phyloP scores from a whole-genome alignment of 2,329 filamentous ascomycete genomes.

The Epichloe festucae region DNA sequence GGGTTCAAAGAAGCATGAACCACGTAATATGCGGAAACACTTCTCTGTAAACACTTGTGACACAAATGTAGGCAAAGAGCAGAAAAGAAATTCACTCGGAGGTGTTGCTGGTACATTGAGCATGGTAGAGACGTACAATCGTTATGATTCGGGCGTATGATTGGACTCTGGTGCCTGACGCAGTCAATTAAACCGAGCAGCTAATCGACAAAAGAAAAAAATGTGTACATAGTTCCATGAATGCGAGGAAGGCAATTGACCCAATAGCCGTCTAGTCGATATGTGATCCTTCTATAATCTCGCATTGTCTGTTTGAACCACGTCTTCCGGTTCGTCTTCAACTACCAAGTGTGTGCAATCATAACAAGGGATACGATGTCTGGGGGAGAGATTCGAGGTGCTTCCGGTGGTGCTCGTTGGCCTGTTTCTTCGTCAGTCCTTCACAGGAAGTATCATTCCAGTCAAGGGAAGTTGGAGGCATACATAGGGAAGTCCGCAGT shows the following conservation, averaged over 20 bases:
- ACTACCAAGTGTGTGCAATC: conserved; percentile 8
- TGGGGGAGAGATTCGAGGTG: conserved; percentile 75
- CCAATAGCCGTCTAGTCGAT: neutral
- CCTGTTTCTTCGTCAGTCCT: conserved; percentile 36
- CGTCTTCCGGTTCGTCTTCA: neutral
- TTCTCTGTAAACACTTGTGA: neutral
- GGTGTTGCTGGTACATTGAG: neutral
- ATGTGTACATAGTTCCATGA: neutral
- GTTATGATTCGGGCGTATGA: neutral
- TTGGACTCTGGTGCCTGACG: neutral
- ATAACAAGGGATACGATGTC: conserved; percentile 68
- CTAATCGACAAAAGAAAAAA: neutral
- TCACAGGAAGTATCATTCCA: neutral
- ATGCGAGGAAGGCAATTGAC: neutral
- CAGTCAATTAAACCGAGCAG: neutral
- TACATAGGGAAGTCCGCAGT: conserved; percentile 91
- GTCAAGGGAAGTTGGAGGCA: conserved; percentile 22
- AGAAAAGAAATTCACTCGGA: neutral
- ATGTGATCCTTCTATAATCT: neutral
- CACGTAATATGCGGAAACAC: neutral
- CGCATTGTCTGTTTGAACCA: neutral
- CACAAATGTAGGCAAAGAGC: neutral
- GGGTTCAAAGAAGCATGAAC: neutral
- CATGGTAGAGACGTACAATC: neutral
- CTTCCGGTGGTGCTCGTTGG: conserved; percentile 76